Evolutionary conservation across 345 rosid genomes (phyloP), one percentile per base, ranked within the genome.

Genomic region (Eucalyptus coolabah): DNA sequence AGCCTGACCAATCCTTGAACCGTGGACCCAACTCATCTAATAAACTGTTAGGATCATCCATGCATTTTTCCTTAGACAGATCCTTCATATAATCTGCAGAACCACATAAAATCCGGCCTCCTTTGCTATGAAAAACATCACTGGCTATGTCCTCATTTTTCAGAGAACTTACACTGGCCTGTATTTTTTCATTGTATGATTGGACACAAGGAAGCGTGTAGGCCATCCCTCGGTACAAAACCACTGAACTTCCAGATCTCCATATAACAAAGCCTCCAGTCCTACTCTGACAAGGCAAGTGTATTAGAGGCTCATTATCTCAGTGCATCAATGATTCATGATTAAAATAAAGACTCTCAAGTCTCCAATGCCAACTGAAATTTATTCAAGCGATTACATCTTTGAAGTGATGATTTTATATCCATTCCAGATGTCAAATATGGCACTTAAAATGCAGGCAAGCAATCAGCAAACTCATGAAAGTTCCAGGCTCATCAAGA

Each of bases 171-270:
- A 60, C 88, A 86, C 88, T 92, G 8, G 85, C 88, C 90, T 91
- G 91, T 85, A 91, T 91, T 88, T 93, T 93, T 90, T 95, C 90
- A 14, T 90, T 91, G 90, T 92, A 95, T 34, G 94, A 94, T 87
- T 93, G 96, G 50, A 96, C 97, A 91, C 98, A 96, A 63, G 90
- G 94, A 89, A 96, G 94, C 89, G 94, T 93, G 91, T 98, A 98
- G 82, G 93, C 77, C 92, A 95, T 93, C 91, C 99, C 99, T 91
- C 99, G 92, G 93, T 93, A 98, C 88, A 96, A 90, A 45, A 95
- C 99, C n/a, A 98, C 91, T 12, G 98, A 96, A 92, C 98, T 94
- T 80, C 99, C 99, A 53, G 99, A 96, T 93, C 99, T 96, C 99
- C 97, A 96, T 91, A 96, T 96, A 87, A 98, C 94, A 92, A 98